Evolutionary conservation across 805 yeast species (phyloP).

Genomic region (Lachancea quebecensis): DNA sequence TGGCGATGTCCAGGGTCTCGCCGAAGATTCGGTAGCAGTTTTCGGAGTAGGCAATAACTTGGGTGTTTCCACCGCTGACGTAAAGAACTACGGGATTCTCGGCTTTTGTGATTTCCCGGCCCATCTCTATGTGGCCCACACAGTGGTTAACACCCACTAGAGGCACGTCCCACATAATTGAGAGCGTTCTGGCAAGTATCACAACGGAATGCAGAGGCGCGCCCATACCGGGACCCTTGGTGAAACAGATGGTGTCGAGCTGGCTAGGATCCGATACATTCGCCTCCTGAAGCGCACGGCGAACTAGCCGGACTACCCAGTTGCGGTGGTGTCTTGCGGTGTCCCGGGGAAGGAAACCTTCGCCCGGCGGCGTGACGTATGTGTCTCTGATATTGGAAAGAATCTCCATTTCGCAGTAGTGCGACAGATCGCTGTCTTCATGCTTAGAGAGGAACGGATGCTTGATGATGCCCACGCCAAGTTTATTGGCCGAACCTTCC

Average conservation of each 20-base stretch:
- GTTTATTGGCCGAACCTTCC: constrained; percentile 95
- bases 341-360: constrained; percentile 93
- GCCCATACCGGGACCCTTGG: constrained; percentile 99
- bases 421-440: constrained; percentile 44
- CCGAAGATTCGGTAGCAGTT: constrained; percentile 96
- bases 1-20: constrained; percentile 96
- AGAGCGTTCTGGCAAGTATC: constrained; percentile 80
- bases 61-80: constrained; percentile 98
- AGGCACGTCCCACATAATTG: constrained; percentile 76
- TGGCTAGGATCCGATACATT: constrained; percentile 39
- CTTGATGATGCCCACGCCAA: constrained; percentile 87
- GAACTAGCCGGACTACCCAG: constrained; percentile 81
- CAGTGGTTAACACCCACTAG: constrained; percentile 95
- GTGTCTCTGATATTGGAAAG: constrained; percentile 92
- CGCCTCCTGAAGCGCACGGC: constrained; percentile 59
- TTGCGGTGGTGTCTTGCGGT: constrained; percentile 94
- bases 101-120: constrained; percentile 97
- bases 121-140: constrained; percentile 98
- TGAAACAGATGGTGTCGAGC: constrained; percentile 79
- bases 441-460: constrained; percentile 41
- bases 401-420: constrained; percentile 60
- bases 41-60: constrained; percentile 91
- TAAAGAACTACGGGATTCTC: constrained; percentile 93
- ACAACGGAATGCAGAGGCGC: constrained; percentile 94
- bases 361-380: constrained; percentile 94